Evolutionary conservation across 495 filamentous ascomycete genomes (phyloP), one percentile per base, ranked within the genome.

Genomic region (Hyaloscypha hepaticicola): DNA sequence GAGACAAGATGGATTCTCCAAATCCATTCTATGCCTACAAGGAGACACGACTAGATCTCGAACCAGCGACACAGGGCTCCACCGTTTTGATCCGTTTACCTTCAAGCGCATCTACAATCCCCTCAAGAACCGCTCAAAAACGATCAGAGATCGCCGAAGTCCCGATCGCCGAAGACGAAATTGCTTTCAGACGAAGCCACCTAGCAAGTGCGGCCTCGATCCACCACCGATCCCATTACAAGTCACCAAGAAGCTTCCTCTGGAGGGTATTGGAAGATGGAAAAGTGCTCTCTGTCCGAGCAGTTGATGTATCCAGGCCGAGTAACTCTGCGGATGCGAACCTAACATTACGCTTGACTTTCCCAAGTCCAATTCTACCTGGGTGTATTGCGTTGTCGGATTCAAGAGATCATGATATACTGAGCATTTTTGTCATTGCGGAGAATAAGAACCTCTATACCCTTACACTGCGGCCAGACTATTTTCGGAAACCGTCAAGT

Each of bases 251-350:
- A 68, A 88, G 83, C 71, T 93, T 98, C 69, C 81, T 97, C 25
- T 99, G 96, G 94, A 82, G 95, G 60, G 82, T 99, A 22, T 77
- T 97, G 65, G 88, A 96, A 72, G 87, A 88, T 70, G 86, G 87
- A 70, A 90, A 85, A 69, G 81, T 93, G 52, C 80, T 99, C 59
- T 91, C 93, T 73, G 80, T 99, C 58, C 89, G 91, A 74, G 87
- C 87, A 34, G 86, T 88, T 70, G 95, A 98, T 76, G 75, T 97
- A 63, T 88, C 83, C 38, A 94, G 90, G 73, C 81, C 86, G 56
- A 80, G 83, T 22, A 80, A 85, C 27, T 81, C 85, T 29, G 76
- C 80, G 55, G 82, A 85, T 68, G 88, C 92, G 70, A 88, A 88
- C 57, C 83, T 90, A 24, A 90, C 88, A 3, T 78, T 98, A 57